Evolutionary conservation across 306 rosid genomes (phyloP), one percentile per base, ranked within the genome.

Genomic region (Prunus dulcis): DNA sequence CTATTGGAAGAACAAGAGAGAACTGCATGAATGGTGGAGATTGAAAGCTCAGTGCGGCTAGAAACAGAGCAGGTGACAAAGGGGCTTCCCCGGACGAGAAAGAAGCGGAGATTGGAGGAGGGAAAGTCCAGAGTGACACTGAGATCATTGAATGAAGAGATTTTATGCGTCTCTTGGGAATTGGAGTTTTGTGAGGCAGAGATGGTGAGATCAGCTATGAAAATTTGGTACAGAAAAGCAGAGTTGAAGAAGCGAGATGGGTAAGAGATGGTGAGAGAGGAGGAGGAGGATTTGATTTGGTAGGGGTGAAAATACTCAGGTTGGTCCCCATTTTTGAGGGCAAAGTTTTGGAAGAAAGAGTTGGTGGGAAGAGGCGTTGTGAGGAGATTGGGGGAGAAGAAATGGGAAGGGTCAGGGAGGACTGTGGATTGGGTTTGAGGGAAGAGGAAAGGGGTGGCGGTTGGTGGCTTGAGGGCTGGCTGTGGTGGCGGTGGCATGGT

Each of bases 231-330:
- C 9, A 84, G 51, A 81, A 80, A 73, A 55, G 86, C 57, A 0
- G 96, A 75, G 78, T 45, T 82, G 46, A 50, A 80, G 69, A 70
- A 66, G 22, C 52, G 91, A 61, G 84, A 84, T 30, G 98, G 97
- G 88, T 90, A 90, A 18, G 86, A 92, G 72, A 92, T 14, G 3
- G 95, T 79, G 11, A 95, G 87, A 5, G 97, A 69, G 41, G 93
- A 88, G 72, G 72, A 73, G 0, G 92, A 77, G 46, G 96, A 84
- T 85, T 90, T 90, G 72, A 92, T 64, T 62, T 87, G 84, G 70
- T 95, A 95, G 5, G 98, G 97, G 80, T 95, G 98, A 73, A 95
- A 71, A 80, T 89, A 95, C 47, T 92, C 98, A 3, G 91, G 89
- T 72, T 88, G 96, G 22, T 95, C 96, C 10, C 93, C 98, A 68